Evolutionary conservation across 2,329 filamentous ascomycete genomes (phyloP).

Genomic region (Aspergillus viridinutans): DNA sequence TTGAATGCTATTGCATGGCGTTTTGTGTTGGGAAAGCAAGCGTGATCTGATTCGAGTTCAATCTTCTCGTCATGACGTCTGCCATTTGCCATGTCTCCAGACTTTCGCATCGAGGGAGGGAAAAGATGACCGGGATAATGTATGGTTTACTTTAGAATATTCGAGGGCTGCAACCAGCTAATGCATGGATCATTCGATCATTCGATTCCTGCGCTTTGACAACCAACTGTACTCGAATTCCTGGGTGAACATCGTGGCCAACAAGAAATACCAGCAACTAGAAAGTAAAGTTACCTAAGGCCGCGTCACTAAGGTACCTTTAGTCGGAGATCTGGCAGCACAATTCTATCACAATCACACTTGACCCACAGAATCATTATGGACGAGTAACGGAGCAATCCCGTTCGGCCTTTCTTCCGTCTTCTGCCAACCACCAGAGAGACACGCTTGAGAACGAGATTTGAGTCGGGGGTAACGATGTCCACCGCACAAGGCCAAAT

Average conservation of each 20-base stretch:
- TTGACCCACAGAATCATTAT: conserved; percentile 1
- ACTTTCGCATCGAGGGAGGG: background rate
- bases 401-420: no score
- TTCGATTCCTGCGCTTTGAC: no score
- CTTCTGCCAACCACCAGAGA: no score
- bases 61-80: background rate
- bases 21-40: conserved; percentile 7
- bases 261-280: background rate
- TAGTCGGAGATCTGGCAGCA: conserved; percentile 7
- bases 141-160: conserved; percentile 7
- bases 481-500: no score
- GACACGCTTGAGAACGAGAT: no score
- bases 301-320: conserved; percentile 8
- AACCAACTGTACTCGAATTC: background rate
- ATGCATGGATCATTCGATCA: background rate
- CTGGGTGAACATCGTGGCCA: no score
- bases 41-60: conserved; percentile 1
- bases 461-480: no score
- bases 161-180: conserved; percentile 3
- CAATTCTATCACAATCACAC: background rate
- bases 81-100: background rate
- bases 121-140: conserved; percentile 1
- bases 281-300: conserved; percentile 10
- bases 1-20: background rate
- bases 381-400: no score